A percentile compares a stretch with the other conserved stretches of the same genome.
Conservation (phyloP, 106 monocot genomes). For the Dendrobium nobile region DNA sequence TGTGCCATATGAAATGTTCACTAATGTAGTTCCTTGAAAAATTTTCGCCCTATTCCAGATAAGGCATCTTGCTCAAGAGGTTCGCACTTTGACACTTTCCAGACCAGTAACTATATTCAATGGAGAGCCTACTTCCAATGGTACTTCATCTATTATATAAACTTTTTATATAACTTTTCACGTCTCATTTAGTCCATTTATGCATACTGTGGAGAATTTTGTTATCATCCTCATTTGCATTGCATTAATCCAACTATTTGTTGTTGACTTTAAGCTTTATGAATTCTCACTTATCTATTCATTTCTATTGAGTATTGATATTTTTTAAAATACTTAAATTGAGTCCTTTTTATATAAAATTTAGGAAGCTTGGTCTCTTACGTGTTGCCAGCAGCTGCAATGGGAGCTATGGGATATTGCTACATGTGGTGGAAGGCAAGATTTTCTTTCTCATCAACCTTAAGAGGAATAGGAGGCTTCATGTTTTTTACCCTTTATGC, state of each 20-base stretch:
- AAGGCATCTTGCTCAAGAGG: slow-evolving; percentile 75
- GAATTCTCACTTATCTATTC: no score
- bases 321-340: no score
- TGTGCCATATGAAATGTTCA: no score
- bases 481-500: neutral
- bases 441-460: neutral
- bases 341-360: neutral
- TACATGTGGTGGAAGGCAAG: slow-evolving; percentile 98
- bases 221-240: no score
- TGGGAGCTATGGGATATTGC: slow-evolving; percentile 91
- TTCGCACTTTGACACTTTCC: slow-evolving; percentile 67
- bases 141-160: slow-evolving; percentile 19
- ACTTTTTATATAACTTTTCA: no score
- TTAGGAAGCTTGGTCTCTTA: slow-evolving; percentile 60
- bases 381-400: slow-evolving; percentile 77
- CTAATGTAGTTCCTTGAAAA: no score
- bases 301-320: no score
- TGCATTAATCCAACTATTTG: no score
- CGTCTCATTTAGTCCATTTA: no score
- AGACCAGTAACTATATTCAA: slow-evolving; percentile 67
- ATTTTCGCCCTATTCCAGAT: slow-evolving; percentile 26
- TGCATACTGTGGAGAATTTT: no score
- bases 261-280: no score
- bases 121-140: slow-evolving; percentile 48
- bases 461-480: neutral